phyloP scores from a whole-genome alignment of 352 stramenopile species.

The Phytophthora sp. region DNA sequence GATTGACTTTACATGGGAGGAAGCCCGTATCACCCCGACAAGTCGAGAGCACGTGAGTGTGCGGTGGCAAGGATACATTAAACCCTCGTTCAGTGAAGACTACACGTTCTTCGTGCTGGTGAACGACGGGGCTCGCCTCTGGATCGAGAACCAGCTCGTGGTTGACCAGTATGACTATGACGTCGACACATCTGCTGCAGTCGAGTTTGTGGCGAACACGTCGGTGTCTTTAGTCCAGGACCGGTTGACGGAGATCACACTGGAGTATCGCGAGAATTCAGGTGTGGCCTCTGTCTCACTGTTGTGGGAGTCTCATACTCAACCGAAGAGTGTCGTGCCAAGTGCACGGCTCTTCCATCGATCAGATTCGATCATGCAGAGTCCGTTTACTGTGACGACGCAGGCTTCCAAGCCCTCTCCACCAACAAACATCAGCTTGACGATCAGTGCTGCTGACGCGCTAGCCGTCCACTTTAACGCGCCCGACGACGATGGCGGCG shows the following conservation, averaged over 20 bases:
- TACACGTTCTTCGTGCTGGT: constrained; percentile 89
- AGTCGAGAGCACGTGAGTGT: constrained; percentile 95
- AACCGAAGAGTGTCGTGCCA: constrained; percentile 89
- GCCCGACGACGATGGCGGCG: constrained; percentile 87
- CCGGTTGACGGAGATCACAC: constrained; percentile 82
- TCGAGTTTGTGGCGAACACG: constrained; percentile 47
- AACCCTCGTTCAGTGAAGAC: constrained; percentile 89
- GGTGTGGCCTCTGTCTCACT: constrained; percentile 86
- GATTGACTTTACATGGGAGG: constrained; percentile 93
- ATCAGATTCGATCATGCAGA: constrained; percentile 57
- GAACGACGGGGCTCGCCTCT: constrained; percentile 92
- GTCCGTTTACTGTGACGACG: constrained; percentile 68
- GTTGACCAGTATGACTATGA: constrained; percentile 67
- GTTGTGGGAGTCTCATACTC: constrained; percentile 89
- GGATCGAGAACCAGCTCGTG: constrained; percentile 58
- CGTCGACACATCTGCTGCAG: constrained; percentile 30
- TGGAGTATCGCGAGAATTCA: constrained; percentile 95
- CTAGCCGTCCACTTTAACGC: constrained; percentile 89
- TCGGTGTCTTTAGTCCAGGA: constrained; percentile 72
- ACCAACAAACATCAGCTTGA: constrained; percentile 46
- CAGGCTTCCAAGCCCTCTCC: constrained; percentile 62
- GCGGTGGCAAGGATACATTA: constrained; percentile 93
- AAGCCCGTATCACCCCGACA: constrained; percentile 88
- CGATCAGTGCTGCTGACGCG: constrained; percentile 52
- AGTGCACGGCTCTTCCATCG: constrained; percentile 87